Evolutionary conservation across 1,284 basidiomycete species (phyloP), one percentile per base, ranked within the genome.

Genomic region (Sanghuangporus baumii): DNA sequence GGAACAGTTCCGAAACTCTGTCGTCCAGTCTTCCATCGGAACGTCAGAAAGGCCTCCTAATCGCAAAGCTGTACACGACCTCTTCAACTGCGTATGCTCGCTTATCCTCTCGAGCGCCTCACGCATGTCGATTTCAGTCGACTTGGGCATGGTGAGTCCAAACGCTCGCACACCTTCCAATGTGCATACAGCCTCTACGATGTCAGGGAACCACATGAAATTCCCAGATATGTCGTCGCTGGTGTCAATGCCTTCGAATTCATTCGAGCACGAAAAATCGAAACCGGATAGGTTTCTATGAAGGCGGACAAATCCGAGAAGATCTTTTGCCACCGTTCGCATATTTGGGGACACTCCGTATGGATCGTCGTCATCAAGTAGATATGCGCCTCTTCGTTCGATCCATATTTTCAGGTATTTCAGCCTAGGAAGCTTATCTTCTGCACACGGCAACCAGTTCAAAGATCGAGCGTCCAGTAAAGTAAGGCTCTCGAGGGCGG

Each of bases 231-330:
- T 23, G 9, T 18, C 8, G 14, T 23, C 47, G 3, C 14, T 9
- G 9, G 12, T 18, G 12, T 12, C 47, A 23, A 16, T 23, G 9
- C 2, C 18, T 38, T 20, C 36, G n/a, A 43, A 11, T 23, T 5
- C 18, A 55, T 61, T 31, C 36, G 6, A 38, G 18, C 20, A 54
- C 8, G 59, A 61, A 37, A 61, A 55, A 31, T 61, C 50, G 51
- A 61, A 61, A n/a, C 59, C 38, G 2, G 14, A 18, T 9, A 61
- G 31, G 12, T 55, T 18, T 7, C 4, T 54, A 7, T 55, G 59
- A 31, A 34, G 48, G 2, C 20, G 18, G 9, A 54, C 31, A 16
- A 61, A 55, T 9, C 18, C 14, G 18, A 55, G 20, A 18, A 61
- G 38, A 14, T 34, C 3, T 31, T 41, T 18, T 14, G 59, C 50